A percentile compares a stretch with the other conserved stretches of the same genome.
These are phyloP conservation scores for Grigorovia jiainica DNA, from an alignment of 805 yeast species.

Conservation along the genomic window DNA sequence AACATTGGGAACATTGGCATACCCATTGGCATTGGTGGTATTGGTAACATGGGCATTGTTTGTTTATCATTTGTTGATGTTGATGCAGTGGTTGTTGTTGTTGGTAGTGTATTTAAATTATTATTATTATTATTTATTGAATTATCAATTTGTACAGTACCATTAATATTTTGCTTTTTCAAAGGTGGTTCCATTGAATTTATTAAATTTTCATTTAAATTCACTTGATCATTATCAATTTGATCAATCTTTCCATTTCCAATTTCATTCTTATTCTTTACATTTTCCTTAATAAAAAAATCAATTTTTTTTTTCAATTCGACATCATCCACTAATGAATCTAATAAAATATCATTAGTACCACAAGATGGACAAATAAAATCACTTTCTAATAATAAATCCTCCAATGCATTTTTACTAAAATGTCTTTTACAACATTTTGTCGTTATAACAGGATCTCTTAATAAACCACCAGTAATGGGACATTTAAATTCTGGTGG, in stretches of 20 bases:
- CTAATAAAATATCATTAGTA: conserved; percentile 63
- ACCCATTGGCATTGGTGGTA: conserved; percentile 22
- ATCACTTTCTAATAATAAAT: conserved; percentile 64
- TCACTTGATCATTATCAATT: too few species aligned
- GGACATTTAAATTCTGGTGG: conserved; percentile 68
- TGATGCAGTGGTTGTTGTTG: neutral
- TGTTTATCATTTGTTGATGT: neutral
- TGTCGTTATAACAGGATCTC: conserved; percentile 62
- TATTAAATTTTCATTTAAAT: too few species aligned
- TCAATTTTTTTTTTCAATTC: conserved; percentile 49
- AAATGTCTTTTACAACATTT: conserved; percentile 64
- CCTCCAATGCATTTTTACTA: conserved; percentile 56
- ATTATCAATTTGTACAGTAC: conserved; percentile 4
- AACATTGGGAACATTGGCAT: conserved; percentile 31
- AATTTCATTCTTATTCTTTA: neutral
- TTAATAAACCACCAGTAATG: conserved; percentile 50
- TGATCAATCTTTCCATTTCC: neutral
- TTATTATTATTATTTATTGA: conserved; percentile 3
- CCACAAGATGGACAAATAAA: conserved; percentile 87
- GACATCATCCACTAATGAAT: conserved; percentile 53
- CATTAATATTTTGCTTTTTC: neutral
- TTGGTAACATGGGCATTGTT: conserved; percentile 3
- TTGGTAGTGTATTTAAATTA: too few species aligned
- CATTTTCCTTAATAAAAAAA: conserved; percentile 36
- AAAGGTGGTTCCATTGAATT: too few species aligned